These are phyloP conservation scores for Ogataea wickerhamii DNA, from an alignment of 805 yeast species.

Conservation along the genomic window DNA sequence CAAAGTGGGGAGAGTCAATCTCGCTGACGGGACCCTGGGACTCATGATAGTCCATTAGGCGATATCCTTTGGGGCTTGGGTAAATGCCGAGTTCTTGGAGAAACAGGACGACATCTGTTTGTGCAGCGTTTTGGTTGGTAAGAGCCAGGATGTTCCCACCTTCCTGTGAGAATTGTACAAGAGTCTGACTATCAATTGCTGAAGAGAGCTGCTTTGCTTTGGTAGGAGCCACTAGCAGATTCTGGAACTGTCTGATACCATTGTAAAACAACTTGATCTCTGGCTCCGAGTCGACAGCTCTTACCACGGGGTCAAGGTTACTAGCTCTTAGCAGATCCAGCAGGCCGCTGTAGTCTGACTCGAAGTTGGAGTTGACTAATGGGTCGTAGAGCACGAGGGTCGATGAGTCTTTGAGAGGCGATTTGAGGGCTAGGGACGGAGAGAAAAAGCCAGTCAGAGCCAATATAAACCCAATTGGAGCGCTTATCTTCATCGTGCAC, in stretches of 20 bases:
- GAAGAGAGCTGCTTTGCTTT: conserved; percentile 41
- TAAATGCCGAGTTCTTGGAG: conserved; percentile 78
- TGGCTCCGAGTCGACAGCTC: conserved; percentile 17
- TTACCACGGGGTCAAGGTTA: conserved; percentile 22
- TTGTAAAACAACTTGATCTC: conserved; percentile 33
- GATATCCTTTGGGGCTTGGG: conserved; percentile 74
- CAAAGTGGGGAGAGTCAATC: conserved; percentile 26
- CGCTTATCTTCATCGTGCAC: background rate
- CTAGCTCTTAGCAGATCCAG: conserved; percentile 13
- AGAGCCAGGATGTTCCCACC: conserved; percentile 78
- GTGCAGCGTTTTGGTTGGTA: conserved; percentile 46
- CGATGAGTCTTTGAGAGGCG: conserved; percentile 19
- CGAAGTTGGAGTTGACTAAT: conserved; percentile 12
- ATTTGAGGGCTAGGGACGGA: conserved; percentile 8
- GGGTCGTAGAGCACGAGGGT: conserved; percentile 26
- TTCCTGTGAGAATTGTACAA: conserved; percentile 56
- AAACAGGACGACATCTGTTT: conserved; percentile 62
- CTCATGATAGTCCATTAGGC: conserved; percentile 62
- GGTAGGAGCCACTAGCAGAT: conserved; percentile 57
- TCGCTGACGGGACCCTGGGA: conserved; percentile 18
- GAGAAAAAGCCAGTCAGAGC: background rate
- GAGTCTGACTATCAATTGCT: conserved; percentile 40
- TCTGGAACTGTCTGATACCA: conserved; percentile 48
- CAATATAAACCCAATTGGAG: background rate
- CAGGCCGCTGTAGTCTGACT: conserved; percentile 24